Conservation (phyloP, 805 yeast genomes). For the Yarrowia hollandica region DNA sequence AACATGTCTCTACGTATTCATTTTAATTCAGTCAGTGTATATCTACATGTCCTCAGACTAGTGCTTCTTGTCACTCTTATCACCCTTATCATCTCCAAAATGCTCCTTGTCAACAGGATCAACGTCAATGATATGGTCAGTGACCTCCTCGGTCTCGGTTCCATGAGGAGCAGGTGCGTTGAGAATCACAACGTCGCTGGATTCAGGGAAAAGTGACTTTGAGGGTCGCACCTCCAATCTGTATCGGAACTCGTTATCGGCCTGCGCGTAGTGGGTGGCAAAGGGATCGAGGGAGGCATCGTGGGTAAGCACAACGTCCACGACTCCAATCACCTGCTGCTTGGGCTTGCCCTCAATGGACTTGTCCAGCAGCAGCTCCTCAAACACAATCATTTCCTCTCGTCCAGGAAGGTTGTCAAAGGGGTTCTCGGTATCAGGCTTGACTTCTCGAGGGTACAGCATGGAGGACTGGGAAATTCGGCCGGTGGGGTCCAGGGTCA, state of each 20-base stretch:
- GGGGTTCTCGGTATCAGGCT: constrained; percentile 20
- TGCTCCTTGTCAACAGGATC: constrained; percentile 14
- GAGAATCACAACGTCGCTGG: constrained; percentile 4
- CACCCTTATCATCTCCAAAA: neutral
- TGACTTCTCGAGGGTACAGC: constrained; percentile 4
- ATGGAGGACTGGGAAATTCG: constrained; percentile 21
- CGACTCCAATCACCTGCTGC: constrained; percentile 22
- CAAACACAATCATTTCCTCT: constrained; percentile 24
- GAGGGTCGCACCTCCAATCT: constrained; percentile 22
- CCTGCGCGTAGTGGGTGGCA: neutral
- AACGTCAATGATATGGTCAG: constrained; percentile 6
- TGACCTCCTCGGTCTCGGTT: neutral
- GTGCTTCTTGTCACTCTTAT: neutral
- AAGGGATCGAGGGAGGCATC: constrained; percentile 19
- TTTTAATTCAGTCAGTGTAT: too few species aligned
- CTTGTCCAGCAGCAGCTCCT: constrained; percentile 15
- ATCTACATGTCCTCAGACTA: too few species aligned
- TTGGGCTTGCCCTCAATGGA: constrained; percentile 15
- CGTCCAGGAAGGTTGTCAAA: constrained; percentile 10
- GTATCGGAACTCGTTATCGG: constrained; percentile 8
- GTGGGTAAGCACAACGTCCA: constrained; percentile 17
- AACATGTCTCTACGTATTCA: too few species aligned
- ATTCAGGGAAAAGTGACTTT: constrained; percentile 6
- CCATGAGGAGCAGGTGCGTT: neutral
- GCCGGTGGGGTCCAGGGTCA: constrained; percentile 25